Base-by-base conservation (phyloP, 23 red algal species). In the Pyropia yezoensis region DNA sequence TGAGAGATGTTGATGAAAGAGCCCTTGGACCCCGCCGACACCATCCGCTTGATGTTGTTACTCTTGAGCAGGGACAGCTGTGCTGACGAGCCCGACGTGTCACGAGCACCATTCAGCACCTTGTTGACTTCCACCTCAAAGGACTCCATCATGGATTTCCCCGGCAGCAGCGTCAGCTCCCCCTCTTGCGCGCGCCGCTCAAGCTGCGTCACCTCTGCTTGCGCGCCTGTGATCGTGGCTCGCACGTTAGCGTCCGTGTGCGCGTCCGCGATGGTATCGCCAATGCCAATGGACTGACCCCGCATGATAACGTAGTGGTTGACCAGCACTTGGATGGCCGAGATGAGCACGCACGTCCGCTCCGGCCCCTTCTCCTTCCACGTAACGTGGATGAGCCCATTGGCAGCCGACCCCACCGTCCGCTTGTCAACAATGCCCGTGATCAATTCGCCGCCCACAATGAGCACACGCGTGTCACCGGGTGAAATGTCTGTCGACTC, bases 31-130 rank as follows among this genome's bases (percentile, higher is more conserved):
- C 94, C 94, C 15, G 94, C 94, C 33, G 74, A 87, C 9, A 98
- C 94, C 94, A 98, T 98, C 67, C 94, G 54, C 66, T 98, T 98
- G 61, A 98, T 76, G 66, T 98, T 98, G 72, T 98, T 98, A 27
- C 77, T 88, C 25, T 76, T 69, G 15, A 89, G 65, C 20, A 98
- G 78, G 1, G 84, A 90, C 30, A 88, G 62, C 59, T 90, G 82
- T n/a, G 94, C 94, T 2, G 78, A 90, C 0, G 84, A 85, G 33
- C 94, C 94, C 52, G 88, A 88, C 59, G 87, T 91, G 28, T 98
- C 88, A n/a, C 94, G 78, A 33, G 94, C 94, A 23, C 77, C 70
- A 62, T 98, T 98, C 17, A 98, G 66, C 27, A 87, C 80, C 47
- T 85, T 87, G 49, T 98, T 98, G 33, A 98, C 88, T 49, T 87